phyloP scores from a whole-genome alignment of 2,329 filamentous ascomycete genomes.

The Xylariaceae sp. region DNA sequence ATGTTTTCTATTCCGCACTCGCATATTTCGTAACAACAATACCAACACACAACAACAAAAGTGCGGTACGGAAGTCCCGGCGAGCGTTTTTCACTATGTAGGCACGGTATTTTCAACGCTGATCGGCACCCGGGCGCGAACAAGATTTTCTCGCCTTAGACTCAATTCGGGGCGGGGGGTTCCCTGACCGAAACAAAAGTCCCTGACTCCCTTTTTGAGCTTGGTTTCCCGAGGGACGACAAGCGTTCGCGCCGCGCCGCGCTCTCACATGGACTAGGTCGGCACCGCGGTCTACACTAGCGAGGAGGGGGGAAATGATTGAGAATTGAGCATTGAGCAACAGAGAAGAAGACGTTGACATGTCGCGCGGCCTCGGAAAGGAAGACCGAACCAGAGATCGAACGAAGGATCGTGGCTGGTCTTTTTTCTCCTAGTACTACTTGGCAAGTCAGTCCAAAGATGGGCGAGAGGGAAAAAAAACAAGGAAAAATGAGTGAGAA shows the following conservation, averaged over 20 bases:
- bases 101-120: too few relatives aligned
- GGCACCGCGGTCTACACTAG: too few relatives aligned
- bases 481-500: not conserved
- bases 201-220: not conserved
- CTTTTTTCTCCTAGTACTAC: not conserved
- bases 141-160: not conserved
- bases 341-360: not conserved
- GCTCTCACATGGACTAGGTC: too few relatives aligned
- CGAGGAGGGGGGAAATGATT: not conserved
- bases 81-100: too few relatives aligned
- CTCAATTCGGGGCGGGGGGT: not conserved
- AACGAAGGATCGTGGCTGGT: not conserved
- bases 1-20: too few relatives aligned
- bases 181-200: not conserved
- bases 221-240: not conserved
- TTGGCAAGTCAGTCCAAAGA: too few relatives aligned
- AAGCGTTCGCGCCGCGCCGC: too few relatives aligned
- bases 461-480: not conserved
- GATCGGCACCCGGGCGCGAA: too few relatives aligned
- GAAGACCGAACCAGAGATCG: not conserved
- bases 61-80: too few relatives aligned
- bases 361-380: not conserved
- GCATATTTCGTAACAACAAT: too few relatives aligned
- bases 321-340: constrained; percentile 6
- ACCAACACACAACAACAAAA: too few relatives aligned